Percentiles rank a stretch among this genome's conserved stretches.
Conservation (phyloP, 495 filamentous ascomycete genomes). For the Lophiotrema nucula region DNA sequence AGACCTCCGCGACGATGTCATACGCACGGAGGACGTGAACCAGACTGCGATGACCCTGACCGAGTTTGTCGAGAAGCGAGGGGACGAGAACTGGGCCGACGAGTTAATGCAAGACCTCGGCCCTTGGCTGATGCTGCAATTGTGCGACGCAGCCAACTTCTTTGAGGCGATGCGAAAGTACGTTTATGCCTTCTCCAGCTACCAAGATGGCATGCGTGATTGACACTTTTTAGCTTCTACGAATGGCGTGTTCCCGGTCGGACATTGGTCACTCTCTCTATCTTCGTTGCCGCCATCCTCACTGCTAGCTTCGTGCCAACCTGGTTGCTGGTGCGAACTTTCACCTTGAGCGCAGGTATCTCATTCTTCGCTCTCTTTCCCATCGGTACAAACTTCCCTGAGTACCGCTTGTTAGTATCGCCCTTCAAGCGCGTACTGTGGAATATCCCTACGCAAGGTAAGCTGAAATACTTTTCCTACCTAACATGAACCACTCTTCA, state of each 20-base stretch:
- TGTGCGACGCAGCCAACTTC: conserved; percentile 46
- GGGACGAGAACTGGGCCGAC: conserved; percentile 45
- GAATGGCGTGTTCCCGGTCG: conserved; percentile 44
- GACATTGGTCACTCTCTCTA: conserved; percentile 40
- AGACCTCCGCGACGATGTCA: conserved; percentile 41
- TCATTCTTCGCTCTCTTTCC: conserved; percentile 48
- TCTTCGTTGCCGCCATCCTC: conserved; percentile 40
- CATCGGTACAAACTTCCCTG: conserved; percentile 44
- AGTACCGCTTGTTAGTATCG: conserved; percentile 46
- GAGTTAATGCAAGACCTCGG: conserved; percentile 43
- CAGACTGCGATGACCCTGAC: conserved; percentile 39
- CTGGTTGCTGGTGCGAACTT: conserved; percentile 43
- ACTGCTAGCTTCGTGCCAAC: conserved; percentile 37
- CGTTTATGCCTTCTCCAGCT: neutral
- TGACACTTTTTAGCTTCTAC: conserved; percentile 46
- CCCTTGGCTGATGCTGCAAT: conserved; percentile 46
- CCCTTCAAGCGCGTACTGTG: conserved; percentile 48
- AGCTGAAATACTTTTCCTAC: too few species aligned
- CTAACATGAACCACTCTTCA: too few species aligned
- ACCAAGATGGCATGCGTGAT: too few species aligned
- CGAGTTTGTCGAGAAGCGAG: conserved; percentile 48
- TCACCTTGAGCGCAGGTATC: conserved; percentile 43
- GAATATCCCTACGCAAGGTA: conserved; percentile 45
- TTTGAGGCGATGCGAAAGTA: conserved; percentile 46
- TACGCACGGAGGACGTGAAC: conserved; percentile 36